Base-by-base conservation (phyloP, 768 basidiomycete species). In the Rhodocollybia butyracea region DNA sequence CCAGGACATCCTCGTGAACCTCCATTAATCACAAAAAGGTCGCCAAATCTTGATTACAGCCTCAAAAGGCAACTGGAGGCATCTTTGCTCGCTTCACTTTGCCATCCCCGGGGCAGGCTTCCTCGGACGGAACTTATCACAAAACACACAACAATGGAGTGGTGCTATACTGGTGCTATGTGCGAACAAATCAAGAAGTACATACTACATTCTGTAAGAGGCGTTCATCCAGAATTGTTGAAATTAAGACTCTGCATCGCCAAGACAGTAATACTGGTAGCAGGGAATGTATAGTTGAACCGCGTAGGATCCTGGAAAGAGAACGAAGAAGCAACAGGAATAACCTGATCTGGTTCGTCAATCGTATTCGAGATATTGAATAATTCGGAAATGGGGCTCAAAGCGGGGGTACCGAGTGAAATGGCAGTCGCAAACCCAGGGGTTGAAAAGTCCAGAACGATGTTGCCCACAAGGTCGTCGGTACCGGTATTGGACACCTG, bases 211-310 rank as follows among this genome's bases (percentile, higher is more conserved):
- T n/a, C n/a, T n/a, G n/a, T n/a, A n/a, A n/a, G n/a, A n/a, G n/a
- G n/a, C n/a, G n/a, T n/a, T n/a, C n/a, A n/a, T n/a, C n/a, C n/a
- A n/a, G n/a, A n/a, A n/a, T 19, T 10, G 41, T 46, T 46, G 24
- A 46, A 46, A 19, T 17, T 17, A 11, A n/a, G 42, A 51, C 56
- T 59, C 51, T 64, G 58, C 22, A 66, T 54, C 15, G 63, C 50
- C 22, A 72, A 48, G 5, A 70, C 64, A 1, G 66, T 72, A 29
- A 70, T 62, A 54, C 72, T 71, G 51, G 62, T 70, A 1, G 69
- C 68, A 1, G 69, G 68, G 66, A 70, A 70, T 11, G 68, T 68
- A 53, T 67, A 69, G 56, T 71, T 69, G 54, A 70, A 66, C 56
- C 63, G 61, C 47, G 67, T 64, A 29, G 64, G 55, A 32, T 63